Percentiles rank a stretch among this genome's conserved stretches.
These are phyloP conservation scores for Croton laevigatus DNA, from an alignment of 441 rosid species.

Conservation along the genomic window DNA sequence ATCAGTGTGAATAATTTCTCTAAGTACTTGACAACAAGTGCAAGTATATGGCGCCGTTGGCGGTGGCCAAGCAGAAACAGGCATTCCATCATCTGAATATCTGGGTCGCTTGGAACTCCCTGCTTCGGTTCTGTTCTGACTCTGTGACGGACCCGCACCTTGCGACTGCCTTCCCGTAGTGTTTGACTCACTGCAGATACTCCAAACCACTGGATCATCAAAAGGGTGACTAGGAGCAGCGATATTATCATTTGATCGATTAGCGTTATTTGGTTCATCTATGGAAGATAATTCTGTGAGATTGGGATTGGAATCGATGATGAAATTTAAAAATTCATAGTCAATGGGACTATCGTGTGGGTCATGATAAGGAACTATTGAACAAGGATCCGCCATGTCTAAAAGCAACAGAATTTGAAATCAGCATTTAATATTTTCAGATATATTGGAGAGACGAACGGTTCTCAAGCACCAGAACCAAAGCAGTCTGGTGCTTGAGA, in stretches of 20 bases:
- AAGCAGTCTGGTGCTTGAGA: constrained; percentile 28
- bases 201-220: constrained; percentile 22
- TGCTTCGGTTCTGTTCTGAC: constrained; percentile 1
- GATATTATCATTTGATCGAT: neutral
- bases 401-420: neutral
- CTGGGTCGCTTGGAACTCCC: neutral
- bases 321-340: constrained; percentile 27
- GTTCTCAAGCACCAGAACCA: constrained; percentile 31
- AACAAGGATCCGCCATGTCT: constrained; percentile 40
- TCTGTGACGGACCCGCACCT: constrained; percentile 19
- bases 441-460: neutral
- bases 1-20: constrained; percentile 52
- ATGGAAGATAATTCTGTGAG: constrained; percentile 23
- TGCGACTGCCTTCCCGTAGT: neutral
- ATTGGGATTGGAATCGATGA: constrained; percentile 18
- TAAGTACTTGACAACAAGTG: constrained; percentile 52
- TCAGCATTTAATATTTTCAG: neutral
- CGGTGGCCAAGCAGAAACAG: constrained; percentile 30
- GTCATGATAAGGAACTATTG: constrained; percentile 33
- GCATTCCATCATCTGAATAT: constrained; percentile 15
- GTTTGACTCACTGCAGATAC: neutral
- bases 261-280: neutral
- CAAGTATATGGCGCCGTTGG: constrained; percentile 31
- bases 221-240: constrained; percentile 5
- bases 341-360: constrained; percentile 24